A percentile compares a stretch with the other conserved stretches of the same genome.
Evolutionary conservation across 352 stramenopile species (phyloP).

Genomic region (Globisporangium emineosum): DNA sequence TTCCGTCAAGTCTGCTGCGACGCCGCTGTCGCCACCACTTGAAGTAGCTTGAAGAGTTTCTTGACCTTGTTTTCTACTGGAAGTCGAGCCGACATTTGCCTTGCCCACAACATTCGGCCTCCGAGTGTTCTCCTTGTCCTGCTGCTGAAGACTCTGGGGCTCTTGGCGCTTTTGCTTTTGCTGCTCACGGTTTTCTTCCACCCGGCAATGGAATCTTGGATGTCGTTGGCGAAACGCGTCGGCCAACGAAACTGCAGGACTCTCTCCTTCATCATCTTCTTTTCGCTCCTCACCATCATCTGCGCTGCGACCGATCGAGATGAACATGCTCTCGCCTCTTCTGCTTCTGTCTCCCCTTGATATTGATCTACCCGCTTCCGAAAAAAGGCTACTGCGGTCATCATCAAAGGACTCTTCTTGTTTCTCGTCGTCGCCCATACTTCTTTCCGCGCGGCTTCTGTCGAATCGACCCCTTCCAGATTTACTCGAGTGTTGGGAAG

Average conservation of each 20-base stretch:
- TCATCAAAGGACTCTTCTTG: slow-evolving; percentile 11
- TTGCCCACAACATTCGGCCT: not conserved
- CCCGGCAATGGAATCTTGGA: slow-evolving; percentile 44
- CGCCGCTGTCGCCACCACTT: not conserved
- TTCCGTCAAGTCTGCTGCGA: not conserved
- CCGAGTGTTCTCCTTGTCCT: slow-evolving; percentile 12
- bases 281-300: slow-evolving; percentile 4
- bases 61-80: not conserved
- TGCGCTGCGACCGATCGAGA: not conserved
- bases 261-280: not conserved
- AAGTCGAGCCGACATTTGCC: not conserved
- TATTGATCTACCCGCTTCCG: not conserved
- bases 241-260: slow-evolving; percentile 32
- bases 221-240: slow-evolving; percentile 61
- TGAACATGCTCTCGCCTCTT: slow-evolving; percentile 6
- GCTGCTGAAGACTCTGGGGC: slow-evolving; percentile 14
- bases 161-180: slow-evolving; percentile 28
- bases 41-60: not conserved
- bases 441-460: not conserved
- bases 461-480: not conserved
- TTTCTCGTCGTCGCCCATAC: slow-evolving; percentile 26
- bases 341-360: not conserved
- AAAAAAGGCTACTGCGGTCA: slow-evolving; percentile 9
- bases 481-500: not conserved
- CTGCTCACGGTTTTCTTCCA: slow-evolving; percentile 26